A percentile compares a stretch with the other conserved stretches of the same genome.
Evolutionary conservation across 176 grass and related monocot genomes (phyloP).

Genomic region (Aegilops tauschii): DNA sequence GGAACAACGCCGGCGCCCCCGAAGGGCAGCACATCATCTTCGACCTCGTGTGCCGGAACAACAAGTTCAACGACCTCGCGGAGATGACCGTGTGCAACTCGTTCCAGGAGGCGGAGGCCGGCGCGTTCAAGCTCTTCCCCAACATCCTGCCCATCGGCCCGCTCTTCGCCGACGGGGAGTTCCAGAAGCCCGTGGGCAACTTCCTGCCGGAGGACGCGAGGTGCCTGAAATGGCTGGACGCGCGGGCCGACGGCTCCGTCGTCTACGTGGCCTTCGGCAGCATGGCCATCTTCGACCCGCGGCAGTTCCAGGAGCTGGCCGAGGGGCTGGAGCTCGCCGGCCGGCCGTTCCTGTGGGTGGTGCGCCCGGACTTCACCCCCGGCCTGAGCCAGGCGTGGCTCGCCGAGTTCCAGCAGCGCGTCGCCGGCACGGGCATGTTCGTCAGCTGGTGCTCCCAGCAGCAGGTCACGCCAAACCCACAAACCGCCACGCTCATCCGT

Average conservation of each 20-base stretch:
- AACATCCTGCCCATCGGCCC: slow-evolving; percentile 52
- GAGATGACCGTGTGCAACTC: slow-evolving; percentile 64
- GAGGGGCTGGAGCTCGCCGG: slow-evolving; percentile 40
- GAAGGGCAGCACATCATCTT: slow-evolving; percentile 38
- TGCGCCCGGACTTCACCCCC: slow-evolving; percentile 40
- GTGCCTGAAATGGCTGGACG: slow-evolving; percentile 56
- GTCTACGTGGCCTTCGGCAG: slow-evolving; percentile 75
- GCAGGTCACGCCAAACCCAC: slow-evolving; percentile 12
- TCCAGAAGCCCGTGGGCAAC: slow-evolving; percentile 21
- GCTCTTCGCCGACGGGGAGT: slow-evolving; percentile 15
- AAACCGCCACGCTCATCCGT: not conserved
- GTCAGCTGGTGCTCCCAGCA: slow-evolving; percentile 57
- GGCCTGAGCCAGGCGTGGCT: slow-evolving; percentile 33
- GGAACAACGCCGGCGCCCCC: slow-evolving; percentile 26
- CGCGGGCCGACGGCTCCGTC: slow-evolving; percentile 39
- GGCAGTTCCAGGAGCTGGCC: slow-evolving; percentile 56
- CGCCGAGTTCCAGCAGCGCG: slow-evolving; percentile 22
- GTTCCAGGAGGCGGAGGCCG: slow-evolving; percentile 50
- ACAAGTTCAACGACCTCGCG: slow-evolving; percentile 5
- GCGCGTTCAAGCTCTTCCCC: slow-evolving; percentile 36
- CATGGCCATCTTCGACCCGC: slow-evolving; percentile 42
- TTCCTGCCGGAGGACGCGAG: slow-evolving; percentile 49
- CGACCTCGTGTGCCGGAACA: slow-evolving; percentile 40
- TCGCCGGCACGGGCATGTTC: slow-evolving; percentile 42
- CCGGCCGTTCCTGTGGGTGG: slow-evolving; percentile 52